Evolutionary conservation across 306 rosid species (phyloP).

Genomic region (Fragaria nilgerrensis): DNA sequence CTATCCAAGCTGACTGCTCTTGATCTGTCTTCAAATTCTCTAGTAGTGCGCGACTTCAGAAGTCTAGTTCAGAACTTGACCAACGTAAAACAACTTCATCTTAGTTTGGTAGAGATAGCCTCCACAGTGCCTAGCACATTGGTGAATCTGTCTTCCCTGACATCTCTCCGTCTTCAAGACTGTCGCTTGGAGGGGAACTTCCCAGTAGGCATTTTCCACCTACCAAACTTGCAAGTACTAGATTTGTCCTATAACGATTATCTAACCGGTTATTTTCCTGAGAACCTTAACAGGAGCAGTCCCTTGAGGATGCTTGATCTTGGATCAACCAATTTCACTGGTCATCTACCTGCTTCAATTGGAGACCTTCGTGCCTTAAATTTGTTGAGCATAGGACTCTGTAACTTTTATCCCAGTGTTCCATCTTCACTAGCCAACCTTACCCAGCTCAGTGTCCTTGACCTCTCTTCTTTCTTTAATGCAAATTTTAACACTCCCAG

Average conservation of each 20-base stretch:
- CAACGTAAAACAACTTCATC: neutral
- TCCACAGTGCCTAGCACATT: neutral
- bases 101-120: neutral
- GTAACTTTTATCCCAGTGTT: slow-evolving; percentile 10
- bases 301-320: neutral
- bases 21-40: neutral
- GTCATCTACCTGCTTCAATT: slow-evolving; percentile 31
- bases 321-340: slow-evolving; percentile 10
- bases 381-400: neutral
- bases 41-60: neutral
- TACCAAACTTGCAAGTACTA: slow-evolving; percentile 18
- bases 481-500: neutral
- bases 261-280: slow-evolving; percentile 38
- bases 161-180: fast-evolving
- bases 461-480: neutral
- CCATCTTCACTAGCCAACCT: slow-evolving; percentile 37
- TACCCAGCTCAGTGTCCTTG: neutral
- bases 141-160: slow-evolving; percentile 29
- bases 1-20: neutral
- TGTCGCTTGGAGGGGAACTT: slow-evolving; percentile 11
- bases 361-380: slow-evolving; percentile 20
- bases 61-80: neutral
- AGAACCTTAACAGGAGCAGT: slow-evolving; percentile 18
- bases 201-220: slow-evolving; percentile 9
- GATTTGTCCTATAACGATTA: neutral